A percentile compares a stretch with the other conserved stretches of the same genome.
Conservation (phyloP, 352 stramenopile genomes). For the Phytophthora tentaculata region DNA sequence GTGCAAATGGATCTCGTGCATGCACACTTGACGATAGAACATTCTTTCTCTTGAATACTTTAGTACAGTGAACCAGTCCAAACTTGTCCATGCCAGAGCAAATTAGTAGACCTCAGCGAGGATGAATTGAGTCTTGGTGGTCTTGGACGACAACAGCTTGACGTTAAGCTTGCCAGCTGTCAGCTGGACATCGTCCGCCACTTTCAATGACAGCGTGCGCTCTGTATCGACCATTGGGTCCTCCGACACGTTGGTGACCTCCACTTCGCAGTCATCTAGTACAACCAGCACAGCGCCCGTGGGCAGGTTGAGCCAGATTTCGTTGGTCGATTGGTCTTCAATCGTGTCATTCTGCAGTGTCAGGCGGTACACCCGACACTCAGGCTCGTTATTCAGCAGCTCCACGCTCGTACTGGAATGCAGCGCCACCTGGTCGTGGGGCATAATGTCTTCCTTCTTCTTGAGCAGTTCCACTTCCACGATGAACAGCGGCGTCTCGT, state of each 20-base stretch:
- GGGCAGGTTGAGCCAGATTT: constrained; percentile 39
- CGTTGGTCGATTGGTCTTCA: constrained; percentile 15
- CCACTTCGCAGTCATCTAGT: constrained; percentile 38
- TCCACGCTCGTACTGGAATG: constrained; percentile 27
- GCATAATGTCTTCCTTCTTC: constrained; percentile 31
- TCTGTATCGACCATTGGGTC: constrained; percentile 15
- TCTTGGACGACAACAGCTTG: constrained; percentile 23
- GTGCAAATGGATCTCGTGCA: neutral
- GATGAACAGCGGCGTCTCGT: constrained; percentile 44
- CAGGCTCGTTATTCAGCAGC: constrained; percentile 41
- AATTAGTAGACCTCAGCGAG: constrained; percentile 31
- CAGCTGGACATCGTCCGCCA: constrained; percentile 29
- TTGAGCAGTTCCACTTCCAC: constrained; percentile 60
- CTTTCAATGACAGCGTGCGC: constrained; percentile 21
- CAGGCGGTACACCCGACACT: constrained; percentile 58
- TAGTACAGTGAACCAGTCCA: neutral
- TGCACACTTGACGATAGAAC: neutral
- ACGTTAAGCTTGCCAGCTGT: constrained; percentile 28
- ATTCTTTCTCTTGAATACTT: neutral
- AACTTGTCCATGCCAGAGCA: constrained; percentile 1
- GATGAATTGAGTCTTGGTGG: constrained; percentile 32
- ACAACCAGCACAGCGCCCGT: constrained; percentile 49
- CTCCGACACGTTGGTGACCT: constrained; percentile 29
- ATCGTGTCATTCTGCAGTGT: constrained; percentile 30
- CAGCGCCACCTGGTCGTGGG: constrained; percentile 25